Base-by-base conservation (phyloP, 768 basidiomycete genomes). In the Boletus vermiculosoides region DNA sequence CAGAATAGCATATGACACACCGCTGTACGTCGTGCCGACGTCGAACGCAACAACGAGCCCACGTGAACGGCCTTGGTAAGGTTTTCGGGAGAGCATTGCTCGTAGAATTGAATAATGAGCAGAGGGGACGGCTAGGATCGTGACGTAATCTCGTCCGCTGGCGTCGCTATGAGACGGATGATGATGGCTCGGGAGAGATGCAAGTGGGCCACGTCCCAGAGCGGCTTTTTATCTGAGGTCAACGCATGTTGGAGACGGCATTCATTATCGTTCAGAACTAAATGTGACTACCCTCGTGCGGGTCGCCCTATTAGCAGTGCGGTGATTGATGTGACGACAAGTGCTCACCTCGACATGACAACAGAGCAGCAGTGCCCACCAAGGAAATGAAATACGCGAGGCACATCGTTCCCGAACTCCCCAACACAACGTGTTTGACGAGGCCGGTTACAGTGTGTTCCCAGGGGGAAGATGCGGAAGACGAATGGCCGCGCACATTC, bases 1-100 rank as follows among this genome's bases (percentile, higher is more conserved):
- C 5, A 82, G 68, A 55, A 82, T 76, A 34, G 71, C 57, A 45
- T 77, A 77, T 2, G 73, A 75, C 6, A 78, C 67, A 3, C 76
- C 76, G 42, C 74, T 73, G 54, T 66, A 78, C 18, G 77, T 78
- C 0, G 77, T 78, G 3, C 77, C 76, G 5, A 78, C 63, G 46
- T 78, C 76, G 48, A 78, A 71, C 0, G 72, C 74, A 9, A 78
- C 62, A 47, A 78, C 72, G 22, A 78, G 69, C 16, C 69, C 70
- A 20, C 71, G 73, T 28, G 57, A 44, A 23, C 66, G 65, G 18
- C 80, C 80, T 15, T 64, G 64, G 60, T 73, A 82, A 11, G 70
- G 67, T n/a, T 72, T 60, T 54, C 76, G 67, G 36, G 73, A 65
- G 28, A 69, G 56, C 76, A 77, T 75, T 20, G 23, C 15, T 45